Evolutionary conservation across 495 filamentous ascomycete genomes (phyloP), one percentile per base, ranked within the genome.

Genomic region (Aspergillus coremiiformis): DNA sequence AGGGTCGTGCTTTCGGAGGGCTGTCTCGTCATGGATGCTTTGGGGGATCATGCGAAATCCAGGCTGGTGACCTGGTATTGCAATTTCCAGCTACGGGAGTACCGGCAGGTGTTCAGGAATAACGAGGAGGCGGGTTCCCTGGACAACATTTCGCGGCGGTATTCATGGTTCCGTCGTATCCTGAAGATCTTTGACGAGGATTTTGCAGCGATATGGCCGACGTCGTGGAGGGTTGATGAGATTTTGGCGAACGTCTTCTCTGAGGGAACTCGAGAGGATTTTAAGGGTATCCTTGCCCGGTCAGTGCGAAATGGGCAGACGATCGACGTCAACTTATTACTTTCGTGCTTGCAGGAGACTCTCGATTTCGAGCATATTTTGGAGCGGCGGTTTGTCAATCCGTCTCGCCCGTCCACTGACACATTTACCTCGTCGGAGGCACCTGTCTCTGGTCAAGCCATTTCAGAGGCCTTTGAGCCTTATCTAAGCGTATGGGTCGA

Each of bases 401-500:
- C 89, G 44, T 78, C 89, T 14, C 81, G 91, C 29, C 82, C 82
- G n/a, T 96, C 91, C 32, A 90, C 94, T 30, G 93, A 97, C 63
- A 97, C 92, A 0, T 79, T 96, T 33, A 84, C 84, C 45, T 95
- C 90, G 12, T 74, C 78, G 21, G 92, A 97, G 27, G 74, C 83
- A 3, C 82, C 85, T 4, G 84, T 82, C 43, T 96, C 96, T 65
- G 86, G 89, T 37, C 90, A 94, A 49, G 85, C 88, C 7, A 96
- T 98, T 57, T 98, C 93, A 0, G 90, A 95, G 51, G 93, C 93
- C 1, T 98, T 98, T 54, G 93, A 97, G 64, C 93, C 93, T 9
- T 97, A 97, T 66, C 76, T 98, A 35, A 95, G 89, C 62, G 74
- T 96, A 9, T 98, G 93, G 93, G 91, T 98, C 20, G 93, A 97